Evolutionary conservation across 768 basidiomycete species (phyloP), one percentile per base, ranked within the genome.

Genomic region (Panaeolus cyanescens): DNA sequence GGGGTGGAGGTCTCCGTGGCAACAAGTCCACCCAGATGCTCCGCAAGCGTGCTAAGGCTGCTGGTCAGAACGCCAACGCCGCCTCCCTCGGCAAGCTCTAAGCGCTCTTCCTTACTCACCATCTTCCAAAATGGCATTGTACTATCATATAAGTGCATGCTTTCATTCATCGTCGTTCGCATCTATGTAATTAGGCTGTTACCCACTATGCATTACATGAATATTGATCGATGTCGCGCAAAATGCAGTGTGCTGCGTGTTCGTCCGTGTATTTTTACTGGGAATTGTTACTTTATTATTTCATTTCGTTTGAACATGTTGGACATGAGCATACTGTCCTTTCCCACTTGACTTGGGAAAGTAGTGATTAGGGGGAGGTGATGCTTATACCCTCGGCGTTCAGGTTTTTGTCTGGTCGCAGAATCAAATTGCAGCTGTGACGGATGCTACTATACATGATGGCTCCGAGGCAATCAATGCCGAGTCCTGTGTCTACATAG

Each of bases 1-100:
- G 96, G 96, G 95, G 96, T 76, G 96, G 96, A 82, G 96, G 96
- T 75, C 69, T 94, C 73, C 93, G 94, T 80, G 95, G 95, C 68
- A 89, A 92, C 85, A 96, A 97, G 82, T 94, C 93, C 36, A 87
- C 92, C 50, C 90, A 92, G 75, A 96, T 92, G 91, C 84, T 97
- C 72, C 85, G 89, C 77, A 95, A 94, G 82, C 90, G 95, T 65
- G 95, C 95, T 64, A 96, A 95, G 86, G 93, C 93, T 67, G 79
- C 89, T 62, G 96, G 95, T 55, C 86, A 86, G 73, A 85, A 74
- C 64, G 71, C 85, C 62, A 78, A 80, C 53, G 83, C 83, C 58
- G 80, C 86, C 28, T 68, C 80, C 56, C 77, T 87, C 39, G 78
- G 81, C 74, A 92, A 91, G 79, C 86, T 92, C 67, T 92, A 79